phyloP scores from a whole-genome alignment of 805 yeast genomes.

The Yarrowia phangngaensis region DNA sequence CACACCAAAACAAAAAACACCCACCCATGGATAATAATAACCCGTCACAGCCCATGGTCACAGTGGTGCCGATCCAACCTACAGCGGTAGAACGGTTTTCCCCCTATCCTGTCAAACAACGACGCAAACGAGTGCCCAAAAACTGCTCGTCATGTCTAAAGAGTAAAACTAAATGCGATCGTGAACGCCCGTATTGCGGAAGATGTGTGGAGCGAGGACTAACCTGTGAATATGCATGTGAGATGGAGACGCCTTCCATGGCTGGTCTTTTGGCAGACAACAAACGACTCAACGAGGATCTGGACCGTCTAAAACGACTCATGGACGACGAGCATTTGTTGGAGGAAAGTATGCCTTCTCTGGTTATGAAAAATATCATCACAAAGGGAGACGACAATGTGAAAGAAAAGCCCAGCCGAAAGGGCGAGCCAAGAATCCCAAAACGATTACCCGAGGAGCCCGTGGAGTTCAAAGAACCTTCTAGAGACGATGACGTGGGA shows the following conservation, averaged over 20 bases:
- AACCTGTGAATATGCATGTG: constrained; percentile 18
- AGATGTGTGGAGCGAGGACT: constrained; percentile 15
- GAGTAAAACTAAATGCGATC: constrained; percentile 20
- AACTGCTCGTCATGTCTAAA: constrained; percentile 25
- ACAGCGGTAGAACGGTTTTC: neutral
- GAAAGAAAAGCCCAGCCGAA: neutral
- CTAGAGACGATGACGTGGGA: constrained; percentile 5
- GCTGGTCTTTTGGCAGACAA: constrained; percentile 15
- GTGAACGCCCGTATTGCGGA: constrained; percentile 17
- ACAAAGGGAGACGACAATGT: neutral
- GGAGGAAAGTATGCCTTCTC: constrained; percentile 19
- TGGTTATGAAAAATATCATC: constrained; percentile 16
- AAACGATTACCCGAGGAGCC: constrained; percentile 9
- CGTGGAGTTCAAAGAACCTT: constrained; percentile 2
- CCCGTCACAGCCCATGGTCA: constrained; percentile 4
- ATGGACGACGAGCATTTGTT: constrained; percentile 22
- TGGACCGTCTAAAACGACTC: constrained; percentile 11
- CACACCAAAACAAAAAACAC: neutral
- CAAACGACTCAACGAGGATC: constrained; percentile 13
- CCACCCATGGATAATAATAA: neutral
- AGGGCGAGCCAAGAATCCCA: too few species aligned
- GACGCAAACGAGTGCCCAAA: constrained; percentile 21
- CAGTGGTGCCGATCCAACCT: constrained; percentile 16
- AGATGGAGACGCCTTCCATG: constrained; percentile 4
- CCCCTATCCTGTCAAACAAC: constrained; percentile 15